phyloP scores from a whole-genome alignment of 208 protist species.

The Lotmaria passim region DNA sequence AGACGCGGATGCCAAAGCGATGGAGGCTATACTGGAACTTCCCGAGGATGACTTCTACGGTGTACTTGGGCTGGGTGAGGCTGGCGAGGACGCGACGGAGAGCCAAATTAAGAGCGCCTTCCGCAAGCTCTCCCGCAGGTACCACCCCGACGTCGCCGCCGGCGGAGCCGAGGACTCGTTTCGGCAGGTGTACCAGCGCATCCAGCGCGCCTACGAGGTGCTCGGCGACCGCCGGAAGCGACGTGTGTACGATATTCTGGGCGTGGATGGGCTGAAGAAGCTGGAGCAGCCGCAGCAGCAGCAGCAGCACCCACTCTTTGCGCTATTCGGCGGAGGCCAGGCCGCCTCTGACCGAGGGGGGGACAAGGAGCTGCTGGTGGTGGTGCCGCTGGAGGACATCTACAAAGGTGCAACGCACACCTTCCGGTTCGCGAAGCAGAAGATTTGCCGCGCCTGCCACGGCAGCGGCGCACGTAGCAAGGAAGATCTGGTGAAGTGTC shows the following conservation, averaged over 20 bases:
- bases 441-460: constrained; percentile 83
- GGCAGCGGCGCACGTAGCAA: constrained; percentile 59
- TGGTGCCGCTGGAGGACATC: constrained; percentile 86
- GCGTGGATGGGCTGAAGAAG: constrained; percentile 83
- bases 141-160: constrained; percentile 82
- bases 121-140: constrained; percentile 74
- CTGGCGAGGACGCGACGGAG: constrained; percentile 76
- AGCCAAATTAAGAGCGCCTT: constrained; percentile 81
- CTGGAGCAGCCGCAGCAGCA: constrained; percentile 56
- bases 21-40: constrained; percentile 17
- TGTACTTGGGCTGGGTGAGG: constrained; percentile 61
- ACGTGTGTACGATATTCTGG: constrained; percentile 93
- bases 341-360: constrained; percentile 47
- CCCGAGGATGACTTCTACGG: constrained; percentile 78
- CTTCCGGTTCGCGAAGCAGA: constrained; percentile 85
- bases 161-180: constrained; percentile 45
- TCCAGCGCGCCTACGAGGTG: constrained; percentile 92
- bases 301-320: constrained; percentile 42
- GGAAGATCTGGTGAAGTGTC: constrained; percentile 50
- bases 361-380: constrained; percentile 57
- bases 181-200: constrained; percentile 70
- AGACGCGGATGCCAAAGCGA: constrained; percentile 9
- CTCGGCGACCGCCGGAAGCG: constrained; percentile 88
- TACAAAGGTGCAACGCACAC: constrained; percentile 91
- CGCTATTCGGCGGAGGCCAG: constrained; percentile 41